Evolutionary conservation across 2,329 filamentous ascomycete species (phyloP).

Genomic region (Ophiostoma pallidulum): DNA sequence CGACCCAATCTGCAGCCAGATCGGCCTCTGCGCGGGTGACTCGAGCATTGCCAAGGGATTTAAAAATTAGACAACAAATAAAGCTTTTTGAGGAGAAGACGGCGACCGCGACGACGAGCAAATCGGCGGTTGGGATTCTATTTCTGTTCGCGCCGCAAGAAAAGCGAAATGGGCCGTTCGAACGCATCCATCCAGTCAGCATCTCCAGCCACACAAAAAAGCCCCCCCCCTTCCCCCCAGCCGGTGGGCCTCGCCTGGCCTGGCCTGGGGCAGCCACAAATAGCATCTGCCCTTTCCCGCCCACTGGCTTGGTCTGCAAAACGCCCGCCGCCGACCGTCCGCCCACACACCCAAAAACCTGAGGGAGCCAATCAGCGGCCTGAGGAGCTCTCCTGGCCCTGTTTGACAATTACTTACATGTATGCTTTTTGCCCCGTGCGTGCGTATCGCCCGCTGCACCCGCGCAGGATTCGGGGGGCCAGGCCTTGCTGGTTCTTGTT

Average conservation of each 20-base stretch:
- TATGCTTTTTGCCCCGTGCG: background rate
- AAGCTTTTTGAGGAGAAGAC: no score
- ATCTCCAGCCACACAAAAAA: background rate
- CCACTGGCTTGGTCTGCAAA: background rate
- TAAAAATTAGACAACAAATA: no score
- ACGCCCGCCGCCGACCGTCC: no score
- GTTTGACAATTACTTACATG: no score
- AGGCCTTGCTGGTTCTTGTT: no score
- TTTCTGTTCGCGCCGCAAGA: slow-evolving; percentile 1
- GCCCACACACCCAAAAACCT: slow-evolving; percentile 9
- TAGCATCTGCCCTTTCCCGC: slow-evolving; percentile 1
- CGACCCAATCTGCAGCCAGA: slow-evolving; percentile 9
- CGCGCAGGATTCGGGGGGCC: no score
- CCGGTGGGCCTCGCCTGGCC: background rate
- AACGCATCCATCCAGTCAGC: background rate
- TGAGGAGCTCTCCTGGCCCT: slow-evolving; percentile 12
- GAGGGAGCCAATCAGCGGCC: slow-evolving; percentile 15
- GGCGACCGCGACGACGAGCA: no score
- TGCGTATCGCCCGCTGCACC: slow-evolving; percentile 16
- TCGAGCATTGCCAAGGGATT: no score
- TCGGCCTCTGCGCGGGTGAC: no score
- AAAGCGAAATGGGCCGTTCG: no score
- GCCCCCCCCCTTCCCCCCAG: background rate
- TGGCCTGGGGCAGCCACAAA: slow-evolving; percentile 6
- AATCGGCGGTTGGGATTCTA: background rate